These are phyloP conservation scores for Sonneratia caseolaris DNA, from an alignment of 345 rosid genomes.

Conservation along the genomic window DNA sequence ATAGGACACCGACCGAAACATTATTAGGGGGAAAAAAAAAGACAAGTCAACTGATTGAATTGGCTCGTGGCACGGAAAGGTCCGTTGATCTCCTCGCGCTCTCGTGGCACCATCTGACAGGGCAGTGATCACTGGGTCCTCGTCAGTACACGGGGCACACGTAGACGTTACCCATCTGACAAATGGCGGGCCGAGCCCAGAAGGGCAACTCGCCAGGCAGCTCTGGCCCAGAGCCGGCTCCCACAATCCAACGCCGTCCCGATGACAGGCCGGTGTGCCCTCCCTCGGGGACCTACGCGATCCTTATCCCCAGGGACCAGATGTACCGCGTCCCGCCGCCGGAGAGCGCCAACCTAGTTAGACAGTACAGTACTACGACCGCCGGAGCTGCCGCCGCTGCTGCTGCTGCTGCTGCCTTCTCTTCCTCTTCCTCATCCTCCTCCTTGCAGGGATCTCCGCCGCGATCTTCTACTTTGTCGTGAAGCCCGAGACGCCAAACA, in stretches of 20 bases:
- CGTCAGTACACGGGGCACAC: too few relatives aligned
- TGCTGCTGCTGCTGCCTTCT: conserved; percentile 35
- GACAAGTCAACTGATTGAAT: too few relatives aligned
- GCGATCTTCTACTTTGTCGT: conserved; percentile 47
- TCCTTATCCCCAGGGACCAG: conserved; percentile 17
- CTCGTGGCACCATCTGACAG: not conserved
- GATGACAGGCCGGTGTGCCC: conserved; percentile 30
- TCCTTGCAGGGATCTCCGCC: conserved; percentile 42
- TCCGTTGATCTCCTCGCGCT: not conserved
- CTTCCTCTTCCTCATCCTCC: conserved; percentile 17
- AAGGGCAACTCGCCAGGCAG: too few relatives aligned
- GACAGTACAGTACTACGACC: conserved; percentile 35
- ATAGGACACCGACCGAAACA: too few relatives aligned
- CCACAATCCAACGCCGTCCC: too few relatives aligned
- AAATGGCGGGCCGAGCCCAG: not conserved
- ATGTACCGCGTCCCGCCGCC: conserved; percentile 16
- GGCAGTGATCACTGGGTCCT: not conserved
- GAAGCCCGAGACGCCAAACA: conserved; percentile 56
- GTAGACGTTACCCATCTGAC: not conserved
- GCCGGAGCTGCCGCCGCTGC: conserved; percentile 24
- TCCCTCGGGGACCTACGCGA: conserved; percentile 22
- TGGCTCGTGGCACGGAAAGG: too few relatives aligned
- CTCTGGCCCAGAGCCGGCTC: too few relatives aligned
- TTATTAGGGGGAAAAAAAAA: too few relatives aligned
- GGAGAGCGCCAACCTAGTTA: conserved; percentile 20